Base-by-base conservation (phyloP, 805 yeast species). In the Saturnispora serradocipensis region DNA sequence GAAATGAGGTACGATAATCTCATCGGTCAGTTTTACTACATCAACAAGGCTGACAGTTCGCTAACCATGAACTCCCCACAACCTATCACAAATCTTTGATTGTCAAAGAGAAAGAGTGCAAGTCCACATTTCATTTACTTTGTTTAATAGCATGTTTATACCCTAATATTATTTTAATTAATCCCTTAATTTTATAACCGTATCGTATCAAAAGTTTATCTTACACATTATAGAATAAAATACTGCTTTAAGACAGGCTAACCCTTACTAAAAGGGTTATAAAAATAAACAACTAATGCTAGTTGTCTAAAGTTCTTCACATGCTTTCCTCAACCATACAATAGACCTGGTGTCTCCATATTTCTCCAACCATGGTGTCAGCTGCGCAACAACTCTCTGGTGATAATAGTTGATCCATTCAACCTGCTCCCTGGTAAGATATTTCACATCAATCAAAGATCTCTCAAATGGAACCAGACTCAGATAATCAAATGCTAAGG, bases 391-490 rank as follows among this genome's bases (percentile, higher is more conserved):
- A 20, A 89, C 75, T 30, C 63, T 64, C 9, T 63, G 59, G 64
- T 90, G 89, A 63, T 86, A 89, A 1, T 62, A 59, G 62, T 93
- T 82, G 54, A 93, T 72, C 83, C 88, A 82, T 1, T 64, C 58
- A 52, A 74, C 74, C 67, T 91, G 97, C 16, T 78, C 83, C 0
- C 56, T 54, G 1, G 77, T 73, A 58, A 91, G 72, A 62, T 87
- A 57, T 5, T 60, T 57, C 7, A 59, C 64, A 62, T 89, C 87
- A 53, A 90, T 88, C 62, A 91, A 74, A 48, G 78, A 81, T 56
- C 74, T 74, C 65, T 96, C 88, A 67, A 86, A 85, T 18, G 99
- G 99, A 20, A 87, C 86, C 58, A 82, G 67, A 0, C 98, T 91
- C 49, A 88, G 70, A 57, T 95, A 88, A 55, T 87, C 95, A 64